Conservation (phyloP, 23 red algal species). For the Chondrus crispus region DNA sequence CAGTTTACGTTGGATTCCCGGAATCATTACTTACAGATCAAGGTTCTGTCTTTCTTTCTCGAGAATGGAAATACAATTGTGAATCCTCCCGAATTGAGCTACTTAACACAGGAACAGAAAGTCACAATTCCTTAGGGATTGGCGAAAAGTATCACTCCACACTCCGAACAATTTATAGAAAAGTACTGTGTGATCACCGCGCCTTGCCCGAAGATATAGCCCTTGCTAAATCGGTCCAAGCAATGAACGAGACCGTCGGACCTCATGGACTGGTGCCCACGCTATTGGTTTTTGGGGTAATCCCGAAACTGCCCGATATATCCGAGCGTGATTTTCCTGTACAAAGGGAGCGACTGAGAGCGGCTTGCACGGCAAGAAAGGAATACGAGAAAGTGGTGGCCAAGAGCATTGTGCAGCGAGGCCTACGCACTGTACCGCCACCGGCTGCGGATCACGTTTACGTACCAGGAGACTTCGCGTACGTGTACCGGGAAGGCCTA, state of each 20-base stretch:
- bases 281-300: background rate
- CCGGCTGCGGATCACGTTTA: background rate
- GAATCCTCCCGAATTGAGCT: background rate
- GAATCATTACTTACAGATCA: conserved; percentile 2
- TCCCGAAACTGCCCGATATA: background rate
- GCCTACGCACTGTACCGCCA: background rate
- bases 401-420: background rate
- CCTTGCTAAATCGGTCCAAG: background rate
- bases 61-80: background rate
- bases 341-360: background rate
- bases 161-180: conserved; percentile 2
- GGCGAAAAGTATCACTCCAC: background rate
- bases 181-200: background rate
- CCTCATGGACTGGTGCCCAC: background rate
- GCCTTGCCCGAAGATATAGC: background rate
- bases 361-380: background rate
- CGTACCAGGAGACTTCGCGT: background rate
- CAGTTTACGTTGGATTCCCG: background rate
- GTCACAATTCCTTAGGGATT: background rate
- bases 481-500: background rate
- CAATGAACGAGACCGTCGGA: background rate
- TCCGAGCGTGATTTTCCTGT: background rate
- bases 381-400: background rate
- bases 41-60: background rate
- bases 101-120: background rate